Percentiles rank a stretch among this genome's conserved stretches.
Conservation (phyloP, 176 grass and related monocot species). For the Eremochloa ophiuroides region DNA sequence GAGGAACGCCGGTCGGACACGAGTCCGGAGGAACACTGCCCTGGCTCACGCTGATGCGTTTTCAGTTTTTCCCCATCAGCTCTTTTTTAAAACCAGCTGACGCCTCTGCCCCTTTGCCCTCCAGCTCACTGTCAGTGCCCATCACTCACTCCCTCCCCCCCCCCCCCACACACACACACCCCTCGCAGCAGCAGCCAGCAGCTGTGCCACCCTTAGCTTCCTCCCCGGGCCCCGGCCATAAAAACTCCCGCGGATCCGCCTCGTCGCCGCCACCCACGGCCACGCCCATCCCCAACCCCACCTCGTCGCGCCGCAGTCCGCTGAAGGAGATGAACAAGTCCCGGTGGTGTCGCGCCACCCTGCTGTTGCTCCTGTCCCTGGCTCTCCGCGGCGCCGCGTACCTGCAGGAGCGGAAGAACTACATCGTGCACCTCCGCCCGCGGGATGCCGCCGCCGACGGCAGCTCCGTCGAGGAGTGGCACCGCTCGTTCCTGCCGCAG, state of each 20-base stretch:
- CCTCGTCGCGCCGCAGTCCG: neutral
- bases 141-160: no score
- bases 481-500: constrained; percentile 69
- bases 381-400: constrained; percentile 8
- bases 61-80: constrained; percentile 18
- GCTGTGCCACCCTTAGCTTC: neutral
- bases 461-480: constrained; percentile 43
- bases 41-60: constrained; percentile 9
- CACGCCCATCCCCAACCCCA: neutral
- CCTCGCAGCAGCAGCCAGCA: neutral
- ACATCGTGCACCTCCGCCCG: constrained; percentile 65
- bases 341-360: neutral
- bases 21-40: neutral
- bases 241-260: constrained; percentile 1
- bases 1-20: neutral
- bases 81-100: constrained; percentile 26
- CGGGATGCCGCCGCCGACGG: neutral
- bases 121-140: constrained; percentile 67
- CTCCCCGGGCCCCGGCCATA: neutral
- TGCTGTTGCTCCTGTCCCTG: neutral
- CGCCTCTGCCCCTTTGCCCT: constrained; percentile 29
- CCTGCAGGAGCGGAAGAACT: constrained; percentile 65
- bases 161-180: neutral
- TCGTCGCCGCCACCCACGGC: neutral
- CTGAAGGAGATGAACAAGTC: constrained; percentile 3